Conservation (phyloP, 192 early-diverging fungal species). For the Coemansia sp. region DNA sequence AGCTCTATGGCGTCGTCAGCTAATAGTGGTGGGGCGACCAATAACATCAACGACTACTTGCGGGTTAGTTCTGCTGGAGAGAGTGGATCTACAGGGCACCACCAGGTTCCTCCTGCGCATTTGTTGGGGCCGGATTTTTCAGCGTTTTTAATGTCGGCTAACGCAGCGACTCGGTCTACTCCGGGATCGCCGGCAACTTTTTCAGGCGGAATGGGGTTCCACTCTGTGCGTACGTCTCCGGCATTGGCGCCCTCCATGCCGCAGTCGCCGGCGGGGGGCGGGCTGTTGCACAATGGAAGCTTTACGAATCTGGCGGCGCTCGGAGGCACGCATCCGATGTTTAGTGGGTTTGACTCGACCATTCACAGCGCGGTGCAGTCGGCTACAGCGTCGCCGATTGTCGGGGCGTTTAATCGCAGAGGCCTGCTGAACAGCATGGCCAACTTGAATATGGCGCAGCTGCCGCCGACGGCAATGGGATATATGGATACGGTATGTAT, state of each 20-base stretch:
- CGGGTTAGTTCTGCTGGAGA: slow-evolving; percentile 2
- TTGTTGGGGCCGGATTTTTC: slow-evolving; percentile 26
- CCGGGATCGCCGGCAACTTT: slow-evolving; percentile 44
- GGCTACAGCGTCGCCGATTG: slow-evolving; percentile 43
- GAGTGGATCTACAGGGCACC: not conserved
- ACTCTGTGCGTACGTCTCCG: slow-evolving; percentile 48
- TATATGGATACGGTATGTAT: slow-evolving; percentile 8
- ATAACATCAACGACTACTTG: slow-evolving; percentile 11
- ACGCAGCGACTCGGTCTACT: slow-evolving; percentile 30
- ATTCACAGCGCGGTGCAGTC: slow-evolving; percentile 47
- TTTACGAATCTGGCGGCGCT: slow-evolving; percentile 40
- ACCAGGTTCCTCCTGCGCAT: not conserved
- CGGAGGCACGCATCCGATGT: slow-evolving; percentile 3
- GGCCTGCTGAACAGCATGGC: slow-evolving; percentile 47
- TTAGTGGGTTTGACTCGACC: slow-evolving; percentile 25
- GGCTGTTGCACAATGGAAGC: slow-evolving; percentile 10
- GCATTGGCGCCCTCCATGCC: slow-evolving; percentile 28
- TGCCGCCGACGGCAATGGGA: slow-evolving; percentile 30
- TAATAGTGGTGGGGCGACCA: not conserved
- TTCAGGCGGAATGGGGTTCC: slow-evolving; percentile 33
- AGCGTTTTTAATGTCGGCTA: slow-evolving; percentile 25
- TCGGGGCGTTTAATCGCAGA: slow-evolving; percentile 18
- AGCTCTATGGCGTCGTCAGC: slow-evolving; percentile 3
- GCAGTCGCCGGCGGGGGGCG: slow-evolving; percentile 27
- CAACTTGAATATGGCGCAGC: slow-evolving; percentile 43